Percentiles rank a stretch among this genome's conserved stretches.
Evolutionary conservation across 2,329 filamentous ascomycete species (phyloP).

Genomic region (Allantophomopsis cytisporea): DNA sequence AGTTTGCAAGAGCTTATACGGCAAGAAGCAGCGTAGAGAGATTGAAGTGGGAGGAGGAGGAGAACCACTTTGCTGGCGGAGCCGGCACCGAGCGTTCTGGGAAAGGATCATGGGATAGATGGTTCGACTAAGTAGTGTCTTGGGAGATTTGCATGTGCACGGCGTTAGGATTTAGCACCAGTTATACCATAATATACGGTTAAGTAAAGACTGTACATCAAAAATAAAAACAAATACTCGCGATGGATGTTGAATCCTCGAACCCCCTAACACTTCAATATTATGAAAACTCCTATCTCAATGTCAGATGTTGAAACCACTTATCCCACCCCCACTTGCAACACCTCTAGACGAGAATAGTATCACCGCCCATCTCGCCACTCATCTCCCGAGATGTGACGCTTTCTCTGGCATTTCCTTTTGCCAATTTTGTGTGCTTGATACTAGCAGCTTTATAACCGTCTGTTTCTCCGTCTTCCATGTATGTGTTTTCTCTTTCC

Average conservation of each 20-base stretch:
- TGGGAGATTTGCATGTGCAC: background rate
- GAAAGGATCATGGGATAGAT: constrained; percentile 14
- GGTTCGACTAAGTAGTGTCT: constrained; percentile 13
- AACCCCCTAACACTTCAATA: no score
- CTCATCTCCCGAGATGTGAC: constrained; percentile 39
- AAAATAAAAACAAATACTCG: no score
- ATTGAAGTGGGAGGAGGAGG: constrained; percentile 55
- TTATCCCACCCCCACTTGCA: no score
- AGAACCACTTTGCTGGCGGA: constrained; percentile 48
- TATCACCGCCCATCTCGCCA: constrained; percentile 51
- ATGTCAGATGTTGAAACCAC: no score
- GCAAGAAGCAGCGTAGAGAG: constrained; percentile 51
- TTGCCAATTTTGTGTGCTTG: constrained; percentile 32
- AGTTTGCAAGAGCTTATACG: constrained; percentile 55
- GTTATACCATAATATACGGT: background rate
- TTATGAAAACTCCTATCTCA: no score
- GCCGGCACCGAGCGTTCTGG: constrained; percentile 27
- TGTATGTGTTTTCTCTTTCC: constrained; percentile 17
- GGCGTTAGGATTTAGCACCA: background rate
- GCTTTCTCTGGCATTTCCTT: constrained; percentile 28
- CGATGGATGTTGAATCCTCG: no score
- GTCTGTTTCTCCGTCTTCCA: background rate
- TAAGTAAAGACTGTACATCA: constrained; percentile 5
- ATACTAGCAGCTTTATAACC: background rate
- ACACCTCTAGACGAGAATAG: constrained; percentile 14